Evolutionary conservation across 2,329 filamentous ascomycete species (phyloP), one percentile per base, ranked within the genome.

Genomic region (Pseudocercospora fuligena): DNA sequence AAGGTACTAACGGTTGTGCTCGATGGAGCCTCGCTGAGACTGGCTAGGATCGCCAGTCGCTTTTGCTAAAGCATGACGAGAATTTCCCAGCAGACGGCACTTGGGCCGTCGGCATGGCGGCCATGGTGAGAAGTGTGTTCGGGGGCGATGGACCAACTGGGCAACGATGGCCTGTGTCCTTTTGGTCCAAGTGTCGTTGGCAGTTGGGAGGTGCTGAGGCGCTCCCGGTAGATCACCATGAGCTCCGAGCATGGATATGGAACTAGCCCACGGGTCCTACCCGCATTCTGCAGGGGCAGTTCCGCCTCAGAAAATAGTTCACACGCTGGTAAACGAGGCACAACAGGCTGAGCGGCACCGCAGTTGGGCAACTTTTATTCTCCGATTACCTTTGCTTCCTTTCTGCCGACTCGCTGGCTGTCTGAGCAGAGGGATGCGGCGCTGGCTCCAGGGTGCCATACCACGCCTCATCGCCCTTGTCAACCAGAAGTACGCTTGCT

Each of bases 41-140:
- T 25, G 65, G 69, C 67, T 63, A 57, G 66, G 64, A 71, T 70
- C 66, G 67, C 43, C 67, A 46, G 47, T 66, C 19, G 56, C 63
- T 56, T 29, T 56, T 31, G 47, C 51, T 47, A 54, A 40, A 31
- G 59, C 46, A 66, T 64, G 65, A 66, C 60, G 69, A 66, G 60
- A 65, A 61, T 43, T 19, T 59, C 40, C 61, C 61, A 63, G 59
- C 21, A 61, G 60, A 63, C 60, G 65, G 65, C 67, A 65, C 65
- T 56, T 60, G 43, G 31, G 47, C 59, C 59, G 49, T 47, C 56
- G 54, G 56, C 57, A 54, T 46, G 62, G 40, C 59, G 63, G 58
- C 11, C 61, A 60, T 61, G 36, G 59, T 54, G 29, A 19, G 40
- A 25, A 54, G 59, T 51, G 59, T 49, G 59, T 59, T 64, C 54